These are phyloP conservation scores for Canavalia ensiformis DNA, from an alignment of 306 rosid species.

Conservation along the genomic window DNA sequence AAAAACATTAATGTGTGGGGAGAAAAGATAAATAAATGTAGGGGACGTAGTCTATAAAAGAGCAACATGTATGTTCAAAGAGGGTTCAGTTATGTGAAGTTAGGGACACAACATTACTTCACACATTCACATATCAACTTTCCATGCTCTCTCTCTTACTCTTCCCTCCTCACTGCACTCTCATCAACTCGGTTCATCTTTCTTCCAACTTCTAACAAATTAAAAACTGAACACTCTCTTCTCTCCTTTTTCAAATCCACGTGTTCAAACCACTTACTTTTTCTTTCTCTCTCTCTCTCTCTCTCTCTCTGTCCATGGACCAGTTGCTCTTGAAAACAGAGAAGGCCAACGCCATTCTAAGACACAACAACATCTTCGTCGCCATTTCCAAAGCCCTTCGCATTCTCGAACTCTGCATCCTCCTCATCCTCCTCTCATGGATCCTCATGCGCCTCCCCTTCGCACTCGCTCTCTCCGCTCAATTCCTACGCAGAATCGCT, in stretches of 20 bases:
- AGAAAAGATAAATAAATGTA: neutral
- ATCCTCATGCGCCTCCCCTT: constrained; percentile 69
- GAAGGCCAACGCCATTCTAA: constrained; percentile 45
- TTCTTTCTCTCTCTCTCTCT: neutral
- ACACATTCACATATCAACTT: constrained; percentile 1
- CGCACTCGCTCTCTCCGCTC: constrained; percentile 59
- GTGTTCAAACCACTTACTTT: neutral
- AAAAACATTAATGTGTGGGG: neutral
- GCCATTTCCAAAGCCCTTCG: constrained; percentile 63
- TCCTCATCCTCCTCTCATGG: constrained; percentile 64
- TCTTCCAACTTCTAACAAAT: neutral
- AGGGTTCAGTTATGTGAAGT: constrained; percentile 37
- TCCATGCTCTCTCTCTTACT: neutral
- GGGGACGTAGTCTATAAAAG: constrained; percentile 50
- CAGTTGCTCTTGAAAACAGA: constrained; percentile 51
- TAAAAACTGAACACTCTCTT: neutral
- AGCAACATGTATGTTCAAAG: constrained; percentile 1
- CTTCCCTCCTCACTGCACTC: neutral
- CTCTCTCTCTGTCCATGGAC: constrained; percentile 37
- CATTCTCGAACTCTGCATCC: constrained; percentile 54
- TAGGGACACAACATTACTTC: constrained; percentile 1
- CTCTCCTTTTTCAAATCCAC: neutral
- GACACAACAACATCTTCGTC: constrained; percentile 46
- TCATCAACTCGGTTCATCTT: neutral
- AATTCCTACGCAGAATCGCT: constrained; percentile 51